Evolutionary conservation across 192 early-diverging fungal species (phyloP), one percentile per base, ranked within the genome.

Genomic region (Glomus cerebriforme): DNA sequence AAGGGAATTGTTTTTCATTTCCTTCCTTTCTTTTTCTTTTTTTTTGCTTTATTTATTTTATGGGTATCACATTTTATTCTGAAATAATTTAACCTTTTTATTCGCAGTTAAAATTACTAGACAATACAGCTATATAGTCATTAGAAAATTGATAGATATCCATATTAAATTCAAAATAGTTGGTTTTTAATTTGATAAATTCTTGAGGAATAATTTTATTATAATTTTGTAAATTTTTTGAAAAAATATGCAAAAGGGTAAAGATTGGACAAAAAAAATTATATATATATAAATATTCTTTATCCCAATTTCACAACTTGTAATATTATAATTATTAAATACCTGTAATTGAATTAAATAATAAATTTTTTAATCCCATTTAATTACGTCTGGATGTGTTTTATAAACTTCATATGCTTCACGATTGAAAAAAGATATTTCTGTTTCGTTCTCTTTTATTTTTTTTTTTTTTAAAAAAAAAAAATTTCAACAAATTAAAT

Each of bases 361-460:
- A 15, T 54, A 19, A 54, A 54, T 54, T 54, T 1, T 3, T 15
- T 54, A 54, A 54, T 86, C 92, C 96, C 96, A 97, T 75, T 91
- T 93, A 64, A 92, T 92, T 9, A 75, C 58, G 68, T 93, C 90
- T 10, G 96, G 96, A 76, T 96, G 82, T 73, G 82, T 81, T 79
- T 92, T 92, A 83, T 88, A 97, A 22, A 79, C 82, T 34, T 93
- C 87, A 78, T 96, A 97, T 12, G 87, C 80, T 26, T 85, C 91
- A 32, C 79, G 79, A 78, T 92, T 93, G 81, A 96, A 97, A 79
- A 92, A 90, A 7, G 92, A 93, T 10, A 97, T 83, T 81, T 97
- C 96, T 1, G 94, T 93, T 47, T 97, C 96, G 80, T 94, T 92
- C 81, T 88, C 90, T 91, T 19, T 54, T 35, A 35, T 31, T 47